Evolutionary conservation across 2,329 filamentous ascomycete species (phyloP).

Genomic region (Penicillium sp.): DNA sequence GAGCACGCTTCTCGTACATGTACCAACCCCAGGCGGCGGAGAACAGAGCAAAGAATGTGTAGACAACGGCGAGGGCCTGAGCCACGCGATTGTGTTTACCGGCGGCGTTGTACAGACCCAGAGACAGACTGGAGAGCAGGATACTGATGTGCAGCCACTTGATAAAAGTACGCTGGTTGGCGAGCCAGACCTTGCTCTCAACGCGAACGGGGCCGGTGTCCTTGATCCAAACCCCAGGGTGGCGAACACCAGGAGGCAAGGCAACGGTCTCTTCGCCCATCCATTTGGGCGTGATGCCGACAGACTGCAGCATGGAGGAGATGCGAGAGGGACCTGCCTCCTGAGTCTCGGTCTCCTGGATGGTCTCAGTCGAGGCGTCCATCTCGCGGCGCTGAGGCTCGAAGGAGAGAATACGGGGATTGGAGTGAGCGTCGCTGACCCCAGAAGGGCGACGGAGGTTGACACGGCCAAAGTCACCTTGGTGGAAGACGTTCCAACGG

Average conservation of each 20-base stretch:
- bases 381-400: slow-evolving; percentile 24
- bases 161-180: slow-evolving; percentile 96
- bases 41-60: slow-evolving; percentile 78
- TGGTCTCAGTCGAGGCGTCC: slow-evolving; percentile 12
- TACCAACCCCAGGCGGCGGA: slow-evolving; percentile 83
- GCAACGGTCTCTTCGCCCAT: slow-evolving; percentile 51
- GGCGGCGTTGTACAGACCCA: slow-evolving; percentile 86
- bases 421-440: slow-evolving; percentile 20
- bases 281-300: slow-evolving; percentile 73
- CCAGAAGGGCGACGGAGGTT: background rate
- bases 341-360: slow-evolving; percentile 30
- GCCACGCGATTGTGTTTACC: slow-evolving; percentile 72
- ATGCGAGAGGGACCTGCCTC: slow-evolving; percentile 55
- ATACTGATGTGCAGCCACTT: slow-evolving; percentile 98
- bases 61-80: slow-evolving; percentile 74
- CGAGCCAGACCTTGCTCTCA: slow-evolving; percentile 97
- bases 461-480: slow-evolving; percentile 26
- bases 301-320: slow-evolving; percentile 73
- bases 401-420: slow-evolving; percentile 40
- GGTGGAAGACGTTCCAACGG: slow-evolving; percentile 14
- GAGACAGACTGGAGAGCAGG: slow-evolving; percentile 75
- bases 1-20: slow-evolving; percentile 72
- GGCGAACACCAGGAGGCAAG: slow-evolving; percentile 82
- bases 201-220: slow-evolving; percentile 88
- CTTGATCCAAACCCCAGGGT: slow-evolving; percentile 88